A percentile compares a stretch with the other conserved stretches of the same genome.
Evolutionary conservation across 2,329 filamentous ascomycete genomes (phyloP).

Genomic region (Apiospora arundinis): DNA sequence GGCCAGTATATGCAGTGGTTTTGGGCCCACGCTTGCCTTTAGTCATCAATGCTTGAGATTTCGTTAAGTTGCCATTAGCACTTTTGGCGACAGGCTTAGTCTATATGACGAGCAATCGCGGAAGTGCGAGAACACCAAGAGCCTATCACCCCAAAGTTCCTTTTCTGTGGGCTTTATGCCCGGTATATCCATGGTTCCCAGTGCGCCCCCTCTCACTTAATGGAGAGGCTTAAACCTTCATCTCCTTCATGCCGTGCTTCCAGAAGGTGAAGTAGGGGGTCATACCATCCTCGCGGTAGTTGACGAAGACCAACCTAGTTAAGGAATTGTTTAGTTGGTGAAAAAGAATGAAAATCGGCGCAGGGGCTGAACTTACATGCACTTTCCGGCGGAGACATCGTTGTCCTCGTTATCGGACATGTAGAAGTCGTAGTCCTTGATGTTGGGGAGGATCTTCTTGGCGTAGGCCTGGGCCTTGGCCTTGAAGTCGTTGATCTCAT

Average conservation of each 20-base stretch:
- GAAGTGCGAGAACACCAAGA: neutral
- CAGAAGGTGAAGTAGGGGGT: conserved; percentile 91
- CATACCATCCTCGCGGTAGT: conserved; percentile 95
- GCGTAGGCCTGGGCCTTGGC: conserved; percentile 73
- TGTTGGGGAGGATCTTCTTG: conserved; percentile 82
- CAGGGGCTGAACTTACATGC: conserved; percentile 71
- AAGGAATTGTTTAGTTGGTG: conserved; percentile 26
- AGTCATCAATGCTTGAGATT: conserved; percentile 18
- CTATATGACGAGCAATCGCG: conserved; percentile 25
- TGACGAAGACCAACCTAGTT: conserved; percentile 84
- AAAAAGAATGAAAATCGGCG: neutral
- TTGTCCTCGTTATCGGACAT: conserved; percentile 71
- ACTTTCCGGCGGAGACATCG: conserved; percentile 61
- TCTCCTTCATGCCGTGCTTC: conserved; percentile 90
- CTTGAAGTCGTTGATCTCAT: conserved; percentile 80
- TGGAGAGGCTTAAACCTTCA: conserved; percentile 77
- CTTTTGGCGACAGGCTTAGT: conserved; percentile 20
- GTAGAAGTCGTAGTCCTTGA: conserved; percentile 96
- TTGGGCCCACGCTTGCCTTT: neutral
- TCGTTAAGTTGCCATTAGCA: conserved; percentile 15
- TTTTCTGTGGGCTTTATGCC: conserved; percentile 10
- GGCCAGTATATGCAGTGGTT: neutral
- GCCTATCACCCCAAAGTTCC: conserved; percentile 4
- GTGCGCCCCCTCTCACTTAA: neutral
- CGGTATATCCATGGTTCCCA: conserved; percentile 7